Percentiles rank a stretch among this genome's conserved stretches.
Conservation (phyloP, 1,139 yeast species). For the Suhomyces guaymorum region DNA sequence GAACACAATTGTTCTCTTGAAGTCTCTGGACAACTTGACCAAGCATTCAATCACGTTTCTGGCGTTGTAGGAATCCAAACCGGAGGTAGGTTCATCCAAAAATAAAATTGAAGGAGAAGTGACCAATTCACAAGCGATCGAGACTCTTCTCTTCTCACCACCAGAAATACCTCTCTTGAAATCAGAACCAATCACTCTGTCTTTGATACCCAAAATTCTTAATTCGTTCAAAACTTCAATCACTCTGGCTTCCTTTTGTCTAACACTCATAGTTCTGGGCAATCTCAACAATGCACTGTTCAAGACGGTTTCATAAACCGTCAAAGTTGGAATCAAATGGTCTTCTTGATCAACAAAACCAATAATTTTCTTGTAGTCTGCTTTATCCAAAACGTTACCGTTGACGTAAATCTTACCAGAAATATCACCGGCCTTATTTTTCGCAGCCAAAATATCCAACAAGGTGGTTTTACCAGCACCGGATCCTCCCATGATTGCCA, state of each 20-base stretch:
- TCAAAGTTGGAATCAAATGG: conserved; percentile 82
- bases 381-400: conserved; percentile 50
- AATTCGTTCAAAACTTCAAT: conserved; percentile 82
- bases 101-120: conserved; percentile 81
- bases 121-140: conserved; percentile 86
- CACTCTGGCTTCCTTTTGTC: conserved; percentile 76
- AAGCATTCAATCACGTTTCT: conserved; percentile 85
- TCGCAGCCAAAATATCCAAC: conserved; percentile 85
- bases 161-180: conserved; percentile 93
- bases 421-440: conserved; percentile 72
- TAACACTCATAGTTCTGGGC: conserved; percentile 73
- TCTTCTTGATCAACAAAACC: conserved; percentile 99
- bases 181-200: conserved; percentile 84
- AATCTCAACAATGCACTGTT: conserved; percentile 87
- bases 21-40: conserved; percentile 75
- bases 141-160: conserved; percentile 86
- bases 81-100: conserved; percentile 92
- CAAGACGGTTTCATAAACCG: conserved; percentile 92
- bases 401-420: conserved; percentile 71
- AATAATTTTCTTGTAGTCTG: conserved; percentile 62
- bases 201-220: conserved; percentile 79
- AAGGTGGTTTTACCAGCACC: conserved; percentile 98
- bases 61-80: conserved; percentile 91
- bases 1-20: conserved; percentile 82
- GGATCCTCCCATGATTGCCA: conserved; percentile 98